These are phyloP conservation scores for Fusarium humuli DNA, from an alignment of 2,329 filamentous ascomycete genomes.

Conservation along the genomic window DNA sequence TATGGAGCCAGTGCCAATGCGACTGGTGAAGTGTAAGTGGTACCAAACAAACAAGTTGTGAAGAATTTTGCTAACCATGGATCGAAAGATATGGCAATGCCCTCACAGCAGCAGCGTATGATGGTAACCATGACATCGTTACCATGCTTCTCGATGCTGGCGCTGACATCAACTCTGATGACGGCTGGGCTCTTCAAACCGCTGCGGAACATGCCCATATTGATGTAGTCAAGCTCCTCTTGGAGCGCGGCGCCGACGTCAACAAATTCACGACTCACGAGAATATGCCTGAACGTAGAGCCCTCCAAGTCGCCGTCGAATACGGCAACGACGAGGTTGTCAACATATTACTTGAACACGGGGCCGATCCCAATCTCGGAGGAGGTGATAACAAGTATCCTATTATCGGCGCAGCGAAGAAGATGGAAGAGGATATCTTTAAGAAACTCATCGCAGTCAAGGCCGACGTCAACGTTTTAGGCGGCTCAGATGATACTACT, in stretches of 20 bases:
- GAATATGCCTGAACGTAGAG: conserved; percentile 51
- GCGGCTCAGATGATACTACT: conserved; percentile 50
- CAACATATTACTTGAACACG: conserved; percentile 51
- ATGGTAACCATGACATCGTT: conserved; percentile 49
- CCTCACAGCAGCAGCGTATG: conserved; percentile 54
- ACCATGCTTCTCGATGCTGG: conserved; percentile 50
- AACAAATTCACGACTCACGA: conserved; percentile 48
- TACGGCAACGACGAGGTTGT: conserved; percentile 52
- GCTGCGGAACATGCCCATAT: conserved; percentile 52
- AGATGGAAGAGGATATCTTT: conserved; percentile 52
- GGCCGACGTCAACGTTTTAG: conserved; percentile 52
- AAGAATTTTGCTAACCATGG: neutral
- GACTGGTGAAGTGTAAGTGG: conserved; percentile 51
- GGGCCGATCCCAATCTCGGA: conserved; percentile 54
- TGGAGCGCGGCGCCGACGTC: conserved; percentile 51
- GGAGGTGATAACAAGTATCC: conserved; percentile 51
- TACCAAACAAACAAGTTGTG: fast-evolving
- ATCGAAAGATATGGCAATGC: conserved; percentile 39
- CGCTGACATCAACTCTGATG: conserved; percentile 50
- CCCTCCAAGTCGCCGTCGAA: conserved; percentile 56
- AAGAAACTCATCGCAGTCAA: conserved; percentile 51
- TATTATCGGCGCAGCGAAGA: conserved; percentile 53
- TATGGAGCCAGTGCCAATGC: conserved; percentile 54
- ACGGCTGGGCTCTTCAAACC: conserved; percentile 54
- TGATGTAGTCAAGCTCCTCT: conserved; percentile 51